A percentile compares a stretch with the other conserved stretches of the same genome.
phyloP scores from a whole-genome alignment of 2,329 filamentous ascomycete genomes.

The Teratosphaeria nubilosa region DNA sequence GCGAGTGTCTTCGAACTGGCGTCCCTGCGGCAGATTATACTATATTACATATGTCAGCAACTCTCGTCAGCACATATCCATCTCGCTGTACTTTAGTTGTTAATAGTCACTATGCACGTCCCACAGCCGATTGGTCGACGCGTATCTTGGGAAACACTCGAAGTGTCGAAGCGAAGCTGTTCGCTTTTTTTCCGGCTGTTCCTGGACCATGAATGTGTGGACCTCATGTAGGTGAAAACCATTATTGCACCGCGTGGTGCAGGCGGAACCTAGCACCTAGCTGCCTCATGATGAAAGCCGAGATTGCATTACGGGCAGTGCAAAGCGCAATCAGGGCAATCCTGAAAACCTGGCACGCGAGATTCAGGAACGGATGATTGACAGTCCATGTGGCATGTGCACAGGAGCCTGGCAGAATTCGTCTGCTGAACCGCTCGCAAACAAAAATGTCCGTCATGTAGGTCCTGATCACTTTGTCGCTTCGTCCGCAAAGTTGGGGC shows the following conservation, averaged over 20 bases:
- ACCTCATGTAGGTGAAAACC: background rate
- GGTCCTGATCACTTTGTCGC: no score
- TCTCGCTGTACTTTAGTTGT: background rate
- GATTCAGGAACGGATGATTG: background rate
- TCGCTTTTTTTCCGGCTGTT: background rate
- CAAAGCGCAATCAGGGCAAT: background rate
- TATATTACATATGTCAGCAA: no score
- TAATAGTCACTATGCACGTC: background rate
- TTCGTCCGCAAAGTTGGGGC: no score
- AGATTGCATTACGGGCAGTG: background rate
- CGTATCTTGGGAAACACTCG: background rate
- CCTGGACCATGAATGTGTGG: background rate
- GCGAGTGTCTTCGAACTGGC: background rate
- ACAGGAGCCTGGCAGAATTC: background rate
- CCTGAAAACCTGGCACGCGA: background rate
- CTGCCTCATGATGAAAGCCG: background rate
- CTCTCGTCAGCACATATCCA: background rate
- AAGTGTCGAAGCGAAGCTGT: background rate
- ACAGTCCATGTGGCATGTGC: background rate
- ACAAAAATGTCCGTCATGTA: background rate
- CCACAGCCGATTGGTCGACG: background rate
- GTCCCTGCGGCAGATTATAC: background rate
- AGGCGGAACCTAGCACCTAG: background rate
- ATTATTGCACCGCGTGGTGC: background rate
- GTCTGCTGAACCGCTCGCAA: background rate